Evolutionary conservation across 2,329 filamentous ascomycete genomes (phyloP).

Genomic region (Mycosphaerella arachidis): DNA sequence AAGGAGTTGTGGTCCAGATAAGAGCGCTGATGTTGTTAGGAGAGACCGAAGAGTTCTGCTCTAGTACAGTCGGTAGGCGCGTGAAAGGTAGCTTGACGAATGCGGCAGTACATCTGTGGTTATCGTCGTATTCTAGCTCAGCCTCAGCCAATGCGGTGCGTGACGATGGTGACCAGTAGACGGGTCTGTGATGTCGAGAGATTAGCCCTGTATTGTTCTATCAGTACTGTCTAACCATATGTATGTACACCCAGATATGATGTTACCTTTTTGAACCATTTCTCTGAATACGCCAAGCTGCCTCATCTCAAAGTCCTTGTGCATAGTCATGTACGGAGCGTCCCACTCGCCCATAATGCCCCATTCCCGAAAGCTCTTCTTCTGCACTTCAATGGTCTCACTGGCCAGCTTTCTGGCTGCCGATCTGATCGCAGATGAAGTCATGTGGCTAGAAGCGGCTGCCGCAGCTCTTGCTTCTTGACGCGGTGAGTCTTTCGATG

Average conservation of each 20-base stretch:
- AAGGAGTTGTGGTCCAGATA: conserved; percentile 98
- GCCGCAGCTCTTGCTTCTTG: conserved; percentile 30
- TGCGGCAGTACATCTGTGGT: conserved; percentile 67
- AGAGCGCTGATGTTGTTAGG: conserved; percentile 63
- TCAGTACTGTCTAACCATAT: conserved; percentile 3
- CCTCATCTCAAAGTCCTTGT: conserved; percentile 65
- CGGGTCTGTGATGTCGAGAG: conserved; percentile 74
- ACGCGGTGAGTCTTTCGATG: conserved; percentile 33
- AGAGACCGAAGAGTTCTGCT: conserved; percentile 34
- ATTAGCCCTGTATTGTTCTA: conserved; percentile 53
- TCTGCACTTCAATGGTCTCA: conserved; percentile 67
- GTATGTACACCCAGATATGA: not conserved
- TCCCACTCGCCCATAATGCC: conserved; percentile 81
- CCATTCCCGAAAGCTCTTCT: conserved; percentile 66
- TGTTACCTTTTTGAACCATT: conserved; percentile 59
- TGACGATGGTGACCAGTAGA: conserved; percentile 81
- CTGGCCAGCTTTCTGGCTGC: conserved; percentile 62
- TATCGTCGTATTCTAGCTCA: conserved; percentile 77
- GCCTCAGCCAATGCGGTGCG: conserved; percentile 76
- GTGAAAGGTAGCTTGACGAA: conserved; percentile 73
- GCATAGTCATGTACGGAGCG: conserved; percentile 73
- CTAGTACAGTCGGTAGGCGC: conserved; percentile 43
- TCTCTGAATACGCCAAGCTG: conserved; percentile 71
- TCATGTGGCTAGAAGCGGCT: conserved; percentile 33
- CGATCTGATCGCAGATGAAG: conserved; percentile 56